Conservation (phyloP, 2,329 filamentous ascomycete genomes). For the Colletotrichum tanaceti region DNA sequence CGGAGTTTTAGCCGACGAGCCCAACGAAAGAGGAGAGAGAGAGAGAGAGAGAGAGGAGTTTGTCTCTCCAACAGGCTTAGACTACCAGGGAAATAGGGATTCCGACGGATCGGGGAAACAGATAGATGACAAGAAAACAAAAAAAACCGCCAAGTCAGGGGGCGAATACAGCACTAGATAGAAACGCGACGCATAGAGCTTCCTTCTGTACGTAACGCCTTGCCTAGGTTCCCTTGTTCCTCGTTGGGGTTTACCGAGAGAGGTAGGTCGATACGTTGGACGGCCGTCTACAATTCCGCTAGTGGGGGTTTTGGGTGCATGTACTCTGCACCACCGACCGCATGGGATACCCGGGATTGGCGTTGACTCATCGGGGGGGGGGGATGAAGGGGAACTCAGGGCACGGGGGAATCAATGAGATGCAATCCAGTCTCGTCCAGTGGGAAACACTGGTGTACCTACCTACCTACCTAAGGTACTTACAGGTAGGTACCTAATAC, state of each 20-base stretch:
- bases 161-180: not conserved
- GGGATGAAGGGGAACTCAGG: not conserved
- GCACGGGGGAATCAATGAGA: not conserved
- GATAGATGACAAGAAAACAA: too few relatives aligned
- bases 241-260: slow-evolving; percentile 21
- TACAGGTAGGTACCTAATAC: too few relatives aligned
- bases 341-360: slow-evolving; percentile 11
- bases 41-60: too few relatives aligned
- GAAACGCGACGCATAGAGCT: not conserved
- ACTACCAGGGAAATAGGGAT: not conserved
- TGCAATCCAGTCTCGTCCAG: too few relatives aligned
- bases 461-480: too few relatives aligned
- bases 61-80: too few relatives aligned
- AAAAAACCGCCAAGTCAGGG: not conserved
- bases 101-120: not conserved
- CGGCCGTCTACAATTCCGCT: too few relatives aligned
- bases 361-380: too few relatives aligned
- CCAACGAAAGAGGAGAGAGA: too few relatives aligned
- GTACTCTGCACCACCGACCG: slow-evolving; percentile 17
- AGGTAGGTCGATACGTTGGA: slow-evolving; percentile 37
- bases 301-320: slow-evolving; percentile 27
- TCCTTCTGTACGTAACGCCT: slow-evolving; percentile 26
- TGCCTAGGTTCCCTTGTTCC: slow-evolving; percentile 14
- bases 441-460: too few relatives aligned
- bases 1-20: slow-evolving; percentile 4